Percentiles rank a stretch among this genome's conserved stretches.
Evolutionary conservation across 805 yeast species (phyloP).

Genomic region (Yamadazyma insecticola): DNA sequence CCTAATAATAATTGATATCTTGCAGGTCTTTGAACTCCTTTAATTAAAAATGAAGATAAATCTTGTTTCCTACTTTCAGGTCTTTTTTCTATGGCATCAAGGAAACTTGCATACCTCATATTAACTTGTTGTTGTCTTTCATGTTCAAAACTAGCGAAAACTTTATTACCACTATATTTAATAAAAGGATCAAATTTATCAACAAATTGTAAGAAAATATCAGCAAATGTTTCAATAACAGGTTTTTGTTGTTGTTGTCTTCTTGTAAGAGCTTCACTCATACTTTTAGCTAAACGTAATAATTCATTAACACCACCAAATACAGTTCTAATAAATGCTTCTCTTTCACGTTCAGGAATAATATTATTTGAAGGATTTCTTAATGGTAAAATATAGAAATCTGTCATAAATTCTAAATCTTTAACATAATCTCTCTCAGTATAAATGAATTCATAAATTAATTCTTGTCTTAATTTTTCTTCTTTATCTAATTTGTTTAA

Average conservation of each 20-base stretch:
- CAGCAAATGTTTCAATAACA: constrained; percentile 82
- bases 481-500: constrained; percentile 74
- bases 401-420: constrained; percentile 88
- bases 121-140: constrained; percentile 91
- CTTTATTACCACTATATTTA: constrained; percentile 89
- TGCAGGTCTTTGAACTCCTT: constrained; percentile 95
- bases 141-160: constrained; percentile 91
- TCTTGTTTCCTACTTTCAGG: constrained; percentile 87
- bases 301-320: constrained; percentile 88
- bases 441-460: constrained; percentile 87
- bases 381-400: constrained; percentile 89
- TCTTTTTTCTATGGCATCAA: constrained; percentile 81
- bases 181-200: constrained; percentile 90
- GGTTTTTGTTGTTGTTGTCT: constrained; percentile 80
- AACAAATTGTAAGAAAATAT: constrained; percentile 76
- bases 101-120: constrained; percentile 87
- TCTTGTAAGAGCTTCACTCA: constrained; percentile 84
- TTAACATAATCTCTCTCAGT: constrained; percentile 95
- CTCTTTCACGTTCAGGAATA: constrained; percentile 85
- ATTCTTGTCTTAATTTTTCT: constrained; percentile 91
- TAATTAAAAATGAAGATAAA: constrained; percentile 86
- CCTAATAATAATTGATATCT: constrained; percentile 82
- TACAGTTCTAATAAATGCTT: constrained; percentile 85
- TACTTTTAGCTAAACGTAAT: constrained; percentile 72
- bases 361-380: constrained; percentile 69